Conservation (phyloP, 2,329 filamentous ascomycete genomes). For the Fusarium nematophilum region DNA sequence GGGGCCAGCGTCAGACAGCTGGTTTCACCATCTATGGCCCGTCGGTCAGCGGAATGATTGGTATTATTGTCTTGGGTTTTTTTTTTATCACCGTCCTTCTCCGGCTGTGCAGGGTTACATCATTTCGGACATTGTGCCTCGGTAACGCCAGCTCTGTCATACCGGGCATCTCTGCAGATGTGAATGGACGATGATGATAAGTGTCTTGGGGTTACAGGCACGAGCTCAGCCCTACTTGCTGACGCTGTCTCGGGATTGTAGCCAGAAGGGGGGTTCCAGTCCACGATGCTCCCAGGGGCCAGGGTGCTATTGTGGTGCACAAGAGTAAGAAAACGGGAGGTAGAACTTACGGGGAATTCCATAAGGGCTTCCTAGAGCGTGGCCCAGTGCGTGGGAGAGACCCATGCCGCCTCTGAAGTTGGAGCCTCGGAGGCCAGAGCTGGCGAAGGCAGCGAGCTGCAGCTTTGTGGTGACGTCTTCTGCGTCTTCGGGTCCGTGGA, state of each 20-base stretch:
- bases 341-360: constrained; percentile 33
- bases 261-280: not conserved
- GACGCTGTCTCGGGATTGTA: not conserved
- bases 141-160: constrained; percentile 22
- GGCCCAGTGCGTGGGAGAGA: constrained; percentile 23
- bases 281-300: too few relatives aligned
- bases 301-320: too few relatives aligned
- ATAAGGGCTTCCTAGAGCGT: constrained; percentile 33
- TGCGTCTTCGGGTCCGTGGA: constrained; percentile 22
- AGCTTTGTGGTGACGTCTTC: constrained; percentile 29
- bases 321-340: not conserved
- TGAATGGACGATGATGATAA: constrained; percentile 5
- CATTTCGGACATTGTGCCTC: constrained; percentile 16
- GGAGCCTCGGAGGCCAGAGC: constrained; percentile 36
- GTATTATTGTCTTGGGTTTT: constrained; percentile 14
- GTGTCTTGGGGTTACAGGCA: constrained; percentile 18
- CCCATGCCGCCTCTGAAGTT: constrained; percentile 28
- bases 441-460: constrained; percentile 38
- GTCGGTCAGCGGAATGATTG: constrained; percentile 28
- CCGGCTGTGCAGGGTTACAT: constrained; percentile 23
- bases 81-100: not conserved
- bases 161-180: constrained; percentile 23
- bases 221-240: constrained; percentile 29
- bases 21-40: constrained; percentile 35
- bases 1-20: constrained; percentile 30